phyloP scores from a whole-genome alignment of 2,329 filamentous ascomycete species.

The Verticillium klebahnii region DNA sequence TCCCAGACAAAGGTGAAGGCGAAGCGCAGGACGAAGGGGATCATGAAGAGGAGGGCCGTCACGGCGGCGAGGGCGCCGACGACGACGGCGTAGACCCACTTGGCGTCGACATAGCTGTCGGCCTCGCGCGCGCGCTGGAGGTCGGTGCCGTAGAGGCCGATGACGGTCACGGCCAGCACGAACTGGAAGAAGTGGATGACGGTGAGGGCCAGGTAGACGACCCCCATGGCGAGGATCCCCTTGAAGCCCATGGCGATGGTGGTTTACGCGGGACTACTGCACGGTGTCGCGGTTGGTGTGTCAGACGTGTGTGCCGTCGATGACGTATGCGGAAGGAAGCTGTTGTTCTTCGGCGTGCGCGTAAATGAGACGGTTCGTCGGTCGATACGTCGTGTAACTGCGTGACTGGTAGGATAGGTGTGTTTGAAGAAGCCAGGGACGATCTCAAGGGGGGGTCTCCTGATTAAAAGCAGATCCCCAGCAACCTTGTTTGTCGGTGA shows the following conservation, averaged over 20 bases:
- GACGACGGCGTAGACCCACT: conserved; percentile 68
- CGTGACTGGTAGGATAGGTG: background rate
- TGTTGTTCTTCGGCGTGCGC: background rate
- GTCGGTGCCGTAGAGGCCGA: conserved; percentile 73
- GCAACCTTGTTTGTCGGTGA: background rate
- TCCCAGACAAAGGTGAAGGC: conserved; percentile 63
- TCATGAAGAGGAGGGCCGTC: conserved; percentile 60
- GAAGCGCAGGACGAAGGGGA: conserved; percentile 55
- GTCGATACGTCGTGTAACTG: background rate
- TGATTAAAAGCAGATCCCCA: background rate
- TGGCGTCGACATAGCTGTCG: conserved; percentile 51
- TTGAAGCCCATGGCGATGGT: conserved; percentile 40
- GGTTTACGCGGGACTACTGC: background rate
- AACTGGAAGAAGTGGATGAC: conserved; percentile 72
- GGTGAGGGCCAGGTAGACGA: conserved; percentile 51
- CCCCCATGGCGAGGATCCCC: conserved; percentile 38
- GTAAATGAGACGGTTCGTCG: background rate
- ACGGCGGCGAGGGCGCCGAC: conserved; percentile 61
- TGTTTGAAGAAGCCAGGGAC: background rate
- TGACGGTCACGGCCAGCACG: conserved; percentile 69
- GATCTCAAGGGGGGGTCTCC: background rate
- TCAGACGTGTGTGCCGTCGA: too few species aligned
- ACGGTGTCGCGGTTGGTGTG: background rate
- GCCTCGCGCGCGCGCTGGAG: conserved; percentile 49
- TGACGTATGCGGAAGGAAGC: too few species aligned